Base-by-base conservation (phyloP, 352 stramenopile genomes). In the Phytophthora pluvialis region DNA sequence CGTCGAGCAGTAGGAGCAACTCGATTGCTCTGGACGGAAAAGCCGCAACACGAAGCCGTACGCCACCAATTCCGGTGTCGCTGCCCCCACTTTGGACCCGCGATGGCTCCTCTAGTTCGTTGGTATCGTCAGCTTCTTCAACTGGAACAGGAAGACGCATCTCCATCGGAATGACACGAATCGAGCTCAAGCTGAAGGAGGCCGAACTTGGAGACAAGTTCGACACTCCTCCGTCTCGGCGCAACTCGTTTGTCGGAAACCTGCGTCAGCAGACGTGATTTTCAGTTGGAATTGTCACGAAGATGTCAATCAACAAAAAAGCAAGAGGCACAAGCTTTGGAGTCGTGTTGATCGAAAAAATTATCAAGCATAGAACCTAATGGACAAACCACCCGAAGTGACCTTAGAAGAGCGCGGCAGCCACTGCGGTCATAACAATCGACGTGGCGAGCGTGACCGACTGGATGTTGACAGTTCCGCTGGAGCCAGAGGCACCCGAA, bases 151-250 rank as follows among this genome's bases (percentile, higher is more conserved):
- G 54, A 31, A 42, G 54, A 60, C 63, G 43, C 10, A 63, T 66
- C 36, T 71, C 59, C 8, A 47, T 63, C 13, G 54, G 29, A n/a
- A 88, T 79, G 73, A 77, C 44, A 21, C 78, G 78, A 28, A 50
- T 83, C 2, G 72, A 90, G 48, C 67, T 90, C 3, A 90, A 81
- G 31, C 49, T 90, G 12, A 92, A 88, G 28, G 79, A 92, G 25
- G 66, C 73, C 0, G 69, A 78, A 33, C 66, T 89, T 9, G 76
- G 75, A 45, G 80, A 85, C 53, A 73, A 88, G 1, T 83, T 90
- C 18, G 54, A 73, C 10, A 47, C 45, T 0, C 60, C 39, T 15
- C 55, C 61, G 16, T 70, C 62, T 36, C 60, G 59, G 43, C 63
- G 60, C n/a, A 73, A 52, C 1, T 76, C 53, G 4, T 60, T 77